Base-by-base conservation (phyloP, 768 basidiomycete genomes). In the Trametes punicea region DNA sequence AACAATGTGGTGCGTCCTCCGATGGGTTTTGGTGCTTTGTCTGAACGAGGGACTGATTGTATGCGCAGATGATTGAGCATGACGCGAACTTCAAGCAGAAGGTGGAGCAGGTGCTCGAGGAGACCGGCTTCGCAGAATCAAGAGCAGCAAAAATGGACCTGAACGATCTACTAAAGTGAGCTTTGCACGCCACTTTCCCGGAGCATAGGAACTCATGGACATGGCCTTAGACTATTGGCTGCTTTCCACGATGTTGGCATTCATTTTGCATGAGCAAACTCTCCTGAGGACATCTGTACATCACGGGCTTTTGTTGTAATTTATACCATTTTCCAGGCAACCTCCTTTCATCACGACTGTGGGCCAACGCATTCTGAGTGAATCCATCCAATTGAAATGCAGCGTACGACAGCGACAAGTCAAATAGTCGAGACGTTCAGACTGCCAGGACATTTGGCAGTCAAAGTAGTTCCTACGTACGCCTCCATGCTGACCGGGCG, bases 111-210 rank as follows among this genome's bases (percentile, higher is more conserved):
- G 84, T 95, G 46, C 73, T 96, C 20, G 71, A 75, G 6, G 84
- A 89, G 48, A 83, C 84, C 4, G 88, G 82, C 0, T 86, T 83
- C 64, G 80, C 83, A 18, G 89, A 95, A 48, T 82, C 78, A 47
- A 82, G 95, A 41, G 92, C 91, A 1, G 83, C 93, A 2, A 98
- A 98, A 71, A 95, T 98, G 93, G 84, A 88, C 55, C 78, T 97
- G 10, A 89, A 96, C 62, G 95, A 96, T 68, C 76, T 98, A 21
- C 75, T 98, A 33, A 93, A 88, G 92, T 93, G 65, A 51, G 86
- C 74, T 1, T 21, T 9, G 27, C 26, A 33, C 21, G 40, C 3
- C 20, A 18, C 23, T 38, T 30, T 2, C 23, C 13, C 47, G 23
- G 33, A 29, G n/a, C 16, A n/a, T n/a, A n/a, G n/a, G n/a, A n/a